Evolutionary conservation across 148 eudicot species (phyloP), one percentile per base, ranked within the genome.

Genomic region (Agrostemma githago): DNA sequence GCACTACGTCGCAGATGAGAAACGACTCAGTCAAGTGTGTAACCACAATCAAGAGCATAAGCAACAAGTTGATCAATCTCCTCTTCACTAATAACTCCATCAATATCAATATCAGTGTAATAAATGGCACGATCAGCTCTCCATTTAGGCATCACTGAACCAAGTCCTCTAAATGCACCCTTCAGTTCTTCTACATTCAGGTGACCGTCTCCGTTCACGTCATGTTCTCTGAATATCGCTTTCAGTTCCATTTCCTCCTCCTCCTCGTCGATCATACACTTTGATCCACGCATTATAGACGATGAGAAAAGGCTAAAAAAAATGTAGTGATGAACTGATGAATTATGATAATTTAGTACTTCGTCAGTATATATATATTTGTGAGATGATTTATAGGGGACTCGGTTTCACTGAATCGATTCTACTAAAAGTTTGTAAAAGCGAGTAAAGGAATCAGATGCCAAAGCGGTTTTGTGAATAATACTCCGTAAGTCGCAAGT

Each of bases 41-140:
- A 79, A 37, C 83, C 83, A 69, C 43, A 83, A 40, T 83, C 79
- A 43, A 71, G 40, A 5, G 83, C 81, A 78, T 83, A 79, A 46
- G 75, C 62, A 19, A 80, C 76, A 5, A 83, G 81, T 4, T 73
- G n/a, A 43, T 79, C 82, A 14, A 76, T 44, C 72, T 83, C 85
- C 26, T 76, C 78, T 14, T 83, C 83, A 58, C n/a, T 2, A 26
- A 79, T 73, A 16, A 46, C 60, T 6, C 83, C 80, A 73, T 83
- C 85, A 0, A 73, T 73, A 58, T 79, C 77, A 12, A 68, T 70
- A 73, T 79, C 78, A 1, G 78, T 70, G 37, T 72, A 72, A 66
- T 74, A 74, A 34, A 83, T 58, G 15, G 80, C 82, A 2, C 60
- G 60, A 39, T 77, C 71, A 39, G 82, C 78, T 19, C 82, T 79